phyloP scores from a whole-genome alignment of 2,329 filamentous ascomycete species.

The Diaporthe amygdali region DNA sequence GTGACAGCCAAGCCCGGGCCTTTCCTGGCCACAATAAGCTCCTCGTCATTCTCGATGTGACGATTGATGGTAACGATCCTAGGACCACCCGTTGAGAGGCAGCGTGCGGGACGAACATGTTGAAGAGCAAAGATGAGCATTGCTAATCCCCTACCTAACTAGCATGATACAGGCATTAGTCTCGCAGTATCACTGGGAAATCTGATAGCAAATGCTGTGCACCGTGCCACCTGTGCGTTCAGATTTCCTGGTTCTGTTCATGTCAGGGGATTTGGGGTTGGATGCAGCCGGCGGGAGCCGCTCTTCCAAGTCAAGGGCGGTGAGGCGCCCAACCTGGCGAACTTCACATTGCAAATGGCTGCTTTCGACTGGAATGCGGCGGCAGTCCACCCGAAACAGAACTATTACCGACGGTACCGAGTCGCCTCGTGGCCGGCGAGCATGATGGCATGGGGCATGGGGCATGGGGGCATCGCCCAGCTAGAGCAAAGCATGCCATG shows the following conservation, averaged over 20 bases:
- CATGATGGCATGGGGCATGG: constrained; percentile 10
- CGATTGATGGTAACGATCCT: not conserved
- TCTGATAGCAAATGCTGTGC: constrained; percentile 10
- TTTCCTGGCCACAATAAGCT: constrained; percentile 7
- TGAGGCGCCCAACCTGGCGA: constrained; percentile 6
- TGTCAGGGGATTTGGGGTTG: not conserved
- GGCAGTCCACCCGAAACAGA: constrained; percentile 4
- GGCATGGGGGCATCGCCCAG: constrained; percentile 6
- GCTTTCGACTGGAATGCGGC: constrained; percentile 16
- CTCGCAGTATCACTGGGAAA: not conserved
- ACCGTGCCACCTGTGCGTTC: constrained; percentile 16
- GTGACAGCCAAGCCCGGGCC: not conserved
- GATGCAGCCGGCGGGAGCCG: constrained; percentile 2
- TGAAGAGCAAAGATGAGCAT: not conserved
- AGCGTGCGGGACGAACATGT: not conserved
- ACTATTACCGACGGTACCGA: constrained; percentile 2
- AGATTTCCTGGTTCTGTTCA: constrained; percentile 14
- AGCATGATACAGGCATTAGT: not conserved
- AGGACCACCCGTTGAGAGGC: not conserved
- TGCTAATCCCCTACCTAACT: not conserved
- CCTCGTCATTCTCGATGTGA: not conserved
- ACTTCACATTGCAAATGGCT: not conserved
- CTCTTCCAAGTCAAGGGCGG: constrained; percentile 3
- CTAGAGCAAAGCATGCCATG: constrained; percentile 5
- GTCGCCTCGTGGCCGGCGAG: constrained; percentile 14